Conservation (phyloP, 495 filamentous ascomycete genomes). For the Aspergillus panamensis region DNA sequence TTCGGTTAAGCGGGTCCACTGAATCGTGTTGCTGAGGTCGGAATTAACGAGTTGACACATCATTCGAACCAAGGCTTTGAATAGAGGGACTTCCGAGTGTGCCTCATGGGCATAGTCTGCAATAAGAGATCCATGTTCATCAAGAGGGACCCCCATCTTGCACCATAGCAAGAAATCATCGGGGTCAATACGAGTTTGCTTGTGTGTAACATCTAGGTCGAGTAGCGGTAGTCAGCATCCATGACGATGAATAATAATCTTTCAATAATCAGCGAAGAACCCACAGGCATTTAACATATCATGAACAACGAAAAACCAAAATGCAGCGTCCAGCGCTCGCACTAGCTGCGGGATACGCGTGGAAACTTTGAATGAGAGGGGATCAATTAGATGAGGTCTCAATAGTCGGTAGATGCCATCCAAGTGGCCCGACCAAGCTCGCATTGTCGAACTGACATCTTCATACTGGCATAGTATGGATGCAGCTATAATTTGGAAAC, state of each 20-base stretch:
- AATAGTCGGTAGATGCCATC: slow-evolving; percentile 21
- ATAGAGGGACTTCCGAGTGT: slow-evolving; percentile 2
- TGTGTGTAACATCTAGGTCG: slow-evolving; percentile 40
- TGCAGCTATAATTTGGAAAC: slow-evolving; percentile 16
- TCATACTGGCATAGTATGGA: slow-evolving; percentile 26
- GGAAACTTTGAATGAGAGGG: neutral
- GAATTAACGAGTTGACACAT: slow-evolving; percentile 47
- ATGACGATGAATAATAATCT: neutral
- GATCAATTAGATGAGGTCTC: slow-evolving; percentile 6
- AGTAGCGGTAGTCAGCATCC: neutral
- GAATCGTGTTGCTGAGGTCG: neutral
- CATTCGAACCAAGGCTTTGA: slow-evolving; percentile 41
- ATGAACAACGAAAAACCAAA: slow-evolving; percentile 24
- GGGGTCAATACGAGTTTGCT: slow-evolving; percentile 43
- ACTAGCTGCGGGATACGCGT: slow-evolving; percentile 8
- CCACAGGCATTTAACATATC: slow-evolving; percentile 23
- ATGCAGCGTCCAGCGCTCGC: slow-evolving; percentile 15
- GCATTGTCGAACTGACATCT: slow-evolving; percentile 20
- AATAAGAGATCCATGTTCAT: slow-evolving; percentile 27
- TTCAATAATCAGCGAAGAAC: neutral
- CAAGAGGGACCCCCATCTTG: slow-evolving; percentile 45
- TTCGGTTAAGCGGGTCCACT: slow-evolving; percentile 13
- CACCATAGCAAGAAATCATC: slow-evolving; percentile 45
- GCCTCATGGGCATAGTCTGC: neutral
- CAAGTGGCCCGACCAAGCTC: slow-evolving; percentile 23